These are phyloP conservation scores for Gypsophila paniculata DNA, from an alignment of 179 eudicot genomes.

Conservation along the genomic window DNA sequence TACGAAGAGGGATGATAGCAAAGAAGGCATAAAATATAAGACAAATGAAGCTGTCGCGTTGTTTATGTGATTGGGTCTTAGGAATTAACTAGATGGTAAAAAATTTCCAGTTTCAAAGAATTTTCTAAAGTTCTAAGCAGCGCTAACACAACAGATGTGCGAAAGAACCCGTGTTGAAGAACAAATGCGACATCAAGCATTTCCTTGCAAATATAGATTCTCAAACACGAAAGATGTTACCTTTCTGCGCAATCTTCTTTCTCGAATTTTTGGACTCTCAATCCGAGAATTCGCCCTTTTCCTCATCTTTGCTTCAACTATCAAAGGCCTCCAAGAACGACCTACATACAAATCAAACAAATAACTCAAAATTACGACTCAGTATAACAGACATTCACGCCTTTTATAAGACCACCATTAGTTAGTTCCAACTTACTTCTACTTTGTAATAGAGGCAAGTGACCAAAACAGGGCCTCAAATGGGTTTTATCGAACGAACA, in stretches of 20 bases:
- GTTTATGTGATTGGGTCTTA: too few relatives aligned
- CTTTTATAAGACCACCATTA: not conserved
- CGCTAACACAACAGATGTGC: too few relatives aligned
- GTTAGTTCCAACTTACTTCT: constrained; percentile 36
- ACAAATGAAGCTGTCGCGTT: not conserved
- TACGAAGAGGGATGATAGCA: not conserved
- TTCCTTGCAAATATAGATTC: not conserved
- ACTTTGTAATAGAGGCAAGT: constrained; percentile 27
- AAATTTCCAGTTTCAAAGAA: not conserved
- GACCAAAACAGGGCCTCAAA: constrained; percentile 24
- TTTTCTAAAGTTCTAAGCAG: not conserved
- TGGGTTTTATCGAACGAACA: constrained; percentile 33
- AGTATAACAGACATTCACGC: not conserved
- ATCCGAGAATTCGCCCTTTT: constrained; percentile 51
- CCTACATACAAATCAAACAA: constrained; percentile 28
- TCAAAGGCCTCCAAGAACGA: constrained; percentile 40
- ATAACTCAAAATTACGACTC: not conserved
- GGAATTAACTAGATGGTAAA: too few relatives aligned
- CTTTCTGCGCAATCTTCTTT: constrained; percentile 68
- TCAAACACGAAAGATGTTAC: constrained; percentile 27
- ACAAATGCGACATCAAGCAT: not conserved
- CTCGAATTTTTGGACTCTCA: constrained; percentile 61
- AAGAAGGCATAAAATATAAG: not conserved
- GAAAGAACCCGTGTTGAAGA: not conserved
- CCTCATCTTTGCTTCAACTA: constrained; percentile 54